A percentile compares a stretch with the other conserved stretches of the same genome.
phyloP scores from a whole-genome alignment of 306 rosid genomes.

The Albizia julibrissin region DNA sequence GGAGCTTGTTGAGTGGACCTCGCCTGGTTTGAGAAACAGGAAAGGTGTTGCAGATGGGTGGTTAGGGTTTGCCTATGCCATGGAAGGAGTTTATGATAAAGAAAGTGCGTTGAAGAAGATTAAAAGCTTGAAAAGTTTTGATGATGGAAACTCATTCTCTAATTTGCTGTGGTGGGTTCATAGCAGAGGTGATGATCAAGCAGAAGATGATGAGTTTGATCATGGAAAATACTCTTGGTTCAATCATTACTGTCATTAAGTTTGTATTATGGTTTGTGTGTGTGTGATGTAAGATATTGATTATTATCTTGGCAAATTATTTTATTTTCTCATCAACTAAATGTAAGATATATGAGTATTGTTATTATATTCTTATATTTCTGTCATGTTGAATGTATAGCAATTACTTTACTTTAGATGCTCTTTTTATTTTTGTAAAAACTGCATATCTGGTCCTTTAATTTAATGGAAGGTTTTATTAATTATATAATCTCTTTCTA shows the following conservation, averaged over 20 bases:
- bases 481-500: too few relatives aligned
- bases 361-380: not conserved
- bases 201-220: slow-evolving; percentile 16
- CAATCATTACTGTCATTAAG: slow-evolving; percentile 40
- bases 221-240: slow-evolving; percentile 37
- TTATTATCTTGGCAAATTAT: not conserved
- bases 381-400: not conserved
- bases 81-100: slow-evolving; percentile 65
- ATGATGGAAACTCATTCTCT: slow-evolving; percentile 77
- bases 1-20: slow-evolving; percentile 80
- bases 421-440: too few relatives aligned
- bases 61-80: slow-evolving; percentile 75
- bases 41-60: slow-evolving; percentile 87
- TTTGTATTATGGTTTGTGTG: not conserved
- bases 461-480: too few relatives aligned
- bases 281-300: not conserved
- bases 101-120: slow-evolving; percentile 54
- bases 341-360: not conserved
- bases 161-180: slow-evolving; percentile 90
- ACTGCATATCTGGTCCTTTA: too few relatives aligned
- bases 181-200: slow-evolving; percentile 50
- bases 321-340: not conserved
- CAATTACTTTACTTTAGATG: too few relatives aligned
- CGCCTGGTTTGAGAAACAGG: slow-evolving; percentile 57
- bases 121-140: slow-evolving; percentile 54